phyloP scores from a whole-genome alignment of 306 rosid species.

The Cicer yamashitae region DNA sequence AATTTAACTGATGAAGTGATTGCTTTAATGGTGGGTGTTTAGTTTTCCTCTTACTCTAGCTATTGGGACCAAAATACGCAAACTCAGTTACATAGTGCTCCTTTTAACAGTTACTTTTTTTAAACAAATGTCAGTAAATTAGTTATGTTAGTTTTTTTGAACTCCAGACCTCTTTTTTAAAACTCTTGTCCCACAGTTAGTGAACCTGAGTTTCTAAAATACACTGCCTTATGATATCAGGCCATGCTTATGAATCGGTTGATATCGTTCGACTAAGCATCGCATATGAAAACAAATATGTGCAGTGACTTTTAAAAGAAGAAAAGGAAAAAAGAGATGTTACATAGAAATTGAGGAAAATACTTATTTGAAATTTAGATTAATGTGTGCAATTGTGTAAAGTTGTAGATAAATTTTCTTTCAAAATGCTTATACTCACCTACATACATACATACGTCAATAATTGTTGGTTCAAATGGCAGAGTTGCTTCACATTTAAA shows the following conservation, averaged over 20 bases:
- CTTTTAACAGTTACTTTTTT: not conserved
- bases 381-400: not conserved
- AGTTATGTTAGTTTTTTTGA: no score
- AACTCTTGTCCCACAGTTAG: not conserved
- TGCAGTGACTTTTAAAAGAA: not conserved
- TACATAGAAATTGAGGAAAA: constrained; percentile 10
- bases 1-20: constrained; percentile 35
- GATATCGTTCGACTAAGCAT: constrained; percentile 8
- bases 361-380: constrained; percentile 4
- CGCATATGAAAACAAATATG: not conserved
- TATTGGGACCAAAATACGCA: not conserved
- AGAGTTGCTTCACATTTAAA: not conserved
- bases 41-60: constrained; percentile 18
- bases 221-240: not conserved
- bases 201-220: not conserved
- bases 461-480: not conserved
- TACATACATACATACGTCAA: not conserved
- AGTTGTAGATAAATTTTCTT: constrained; percentile 5
- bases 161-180: no score
- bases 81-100: not conserved
- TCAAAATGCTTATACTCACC: constrained; percentile 2
- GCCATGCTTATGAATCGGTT: not conserved
- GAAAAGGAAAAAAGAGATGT: not conserved
- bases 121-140: no score
- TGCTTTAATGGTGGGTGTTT: constrained; percentile 26